Conservation (phyloP, 1,139 yeast genomes). For the Saccharomyces hybrid region DNA sequence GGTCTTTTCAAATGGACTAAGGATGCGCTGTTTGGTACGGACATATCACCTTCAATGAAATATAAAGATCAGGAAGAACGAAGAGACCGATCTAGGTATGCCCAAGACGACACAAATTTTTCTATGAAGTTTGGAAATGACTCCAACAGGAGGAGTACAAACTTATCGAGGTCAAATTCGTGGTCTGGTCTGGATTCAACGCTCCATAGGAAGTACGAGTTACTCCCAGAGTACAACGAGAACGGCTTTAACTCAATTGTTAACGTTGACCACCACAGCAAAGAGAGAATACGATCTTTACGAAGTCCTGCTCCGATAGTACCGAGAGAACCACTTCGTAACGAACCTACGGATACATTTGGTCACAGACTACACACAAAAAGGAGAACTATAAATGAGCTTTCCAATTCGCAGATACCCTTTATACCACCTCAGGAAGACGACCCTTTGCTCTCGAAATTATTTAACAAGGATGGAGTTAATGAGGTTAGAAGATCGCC, state of each 20-base stretch:
- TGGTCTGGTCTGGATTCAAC: constrained; percentile 20
- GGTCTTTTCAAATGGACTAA: constrained; percentile 28
- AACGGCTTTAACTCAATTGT: constrained; percentile 11
- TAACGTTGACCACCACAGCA: constrained; percentile 5
- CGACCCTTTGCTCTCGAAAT: constrained; percentile 19
- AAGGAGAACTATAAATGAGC: constrained; percentile 3
- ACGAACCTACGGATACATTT: constrained; percentile 23
- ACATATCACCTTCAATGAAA: constrained; percentile 24
- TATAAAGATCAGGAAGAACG: constrained; percentile 11
- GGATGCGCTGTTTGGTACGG: constrained; percentile 28
- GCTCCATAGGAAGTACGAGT: constrained; percentile 23
- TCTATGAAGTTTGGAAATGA: constrained; percentile 1
- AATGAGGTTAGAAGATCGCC: not conserved
- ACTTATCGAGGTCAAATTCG: constrained; percentile 19
- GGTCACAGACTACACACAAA: constrained; percentile 2
- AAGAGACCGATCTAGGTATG: constrained; percentile 5
- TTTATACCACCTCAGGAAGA: not conserved
- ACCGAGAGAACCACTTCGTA: constrained; percentile 1
- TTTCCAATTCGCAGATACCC: not conserved
- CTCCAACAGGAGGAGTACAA: constrained; percentile 1
- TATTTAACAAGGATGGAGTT: constrained; percentile 11
- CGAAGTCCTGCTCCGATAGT: constrained; percentile 3
- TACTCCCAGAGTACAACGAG: constrained; percentile 10
- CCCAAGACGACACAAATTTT: constrained; percentile 25
- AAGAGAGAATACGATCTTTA: not conserved